Evolutionary conservation across 228 moss, liverwort and hornwort species (phyloP), one percentile per base, ranked within the genome.

Genomic region (Sphagnum magellanicum): DNA sequence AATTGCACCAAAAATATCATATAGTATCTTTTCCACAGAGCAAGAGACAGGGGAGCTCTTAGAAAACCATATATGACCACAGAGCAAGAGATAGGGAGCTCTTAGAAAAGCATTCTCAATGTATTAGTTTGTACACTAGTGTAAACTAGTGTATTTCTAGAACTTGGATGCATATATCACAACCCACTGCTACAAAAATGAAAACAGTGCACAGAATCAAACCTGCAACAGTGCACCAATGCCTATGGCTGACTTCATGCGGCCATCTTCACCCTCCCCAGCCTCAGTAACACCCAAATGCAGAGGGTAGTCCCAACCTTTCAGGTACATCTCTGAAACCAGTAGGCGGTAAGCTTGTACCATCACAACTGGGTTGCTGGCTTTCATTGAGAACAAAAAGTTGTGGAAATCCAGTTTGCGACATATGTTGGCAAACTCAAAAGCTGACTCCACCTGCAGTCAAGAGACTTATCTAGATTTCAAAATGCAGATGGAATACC

Each of bases 261-360:
- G 91, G 64, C 98, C 98, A 76, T 98, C 98, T 86, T 98, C 93
- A 62, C 98, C 98, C 72, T 98, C 98, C 77, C 98, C 98, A 70
- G 98, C 98, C 79, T 98, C 93, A 66, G 98, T 98, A 14, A 98
- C 98, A 76, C 98, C 98, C 78, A 98, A 80, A 70, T 98, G 98
- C 67, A 98, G 87, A 72, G 98, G 98, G 69, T 98, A 98, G 77
- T 98, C 90, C 98, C 98, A 98, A 32, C 84, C 76, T 64, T 89
- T 90, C 15, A 78, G 72, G 65, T 93, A 91, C 98, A 98, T 98
- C 78, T 98, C 98, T 67, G 93, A 85, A 64, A 89, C 92, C 60
- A 98, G 75, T 64, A 98, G 91, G 65, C 98, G 80, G 68, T 98
- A 98, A 8, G 98, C 93, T 83, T 90, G 87, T 50, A 98, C 98